Base-by-base conservation (phyloP, 2,329 filamentous ascomycete species). In the Talaromyces rugulosus region DNA sequence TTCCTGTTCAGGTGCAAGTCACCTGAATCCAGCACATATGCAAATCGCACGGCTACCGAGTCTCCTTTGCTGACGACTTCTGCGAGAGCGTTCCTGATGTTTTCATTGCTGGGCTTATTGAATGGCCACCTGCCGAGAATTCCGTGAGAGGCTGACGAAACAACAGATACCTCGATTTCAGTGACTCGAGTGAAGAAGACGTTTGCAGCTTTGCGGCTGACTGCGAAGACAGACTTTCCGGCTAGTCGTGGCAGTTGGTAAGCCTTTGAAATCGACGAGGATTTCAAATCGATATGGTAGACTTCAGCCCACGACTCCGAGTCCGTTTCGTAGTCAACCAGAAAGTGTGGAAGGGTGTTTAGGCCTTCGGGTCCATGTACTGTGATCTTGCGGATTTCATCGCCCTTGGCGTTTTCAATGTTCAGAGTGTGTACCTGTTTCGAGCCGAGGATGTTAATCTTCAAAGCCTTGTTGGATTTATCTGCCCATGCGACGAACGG, bases 161-260 rank as follows among this genome's bases (percentile, higher is more conserved):
- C 83, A 30, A 96, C 81, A 33, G 84, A 81, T 2, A 92, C 82
- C 70, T 96, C 91, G 8, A 89, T 86, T 36, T 87, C 81, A 0
- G 91, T 92, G 64, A 95, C 82, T 63, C 93, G 87, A 2, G 90
- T 93, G 73, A 98, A 96, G 78, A 92, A 97, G 7, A 96, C 89
- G 69, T 95, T 93, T 23, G 89, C 87, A 63, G 88, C 89, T 47
- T 86, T 84, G 2, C 87, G 90, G 76, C 89, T 95, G 0, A 87
- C 89, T 0, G 92, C 89, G 72, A 97, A 91, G 0, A 89, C 86
- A 28, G 92, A 92, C 47, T 80, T 81, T 0, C 89, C 91, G 28
- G 84, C 76, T 23, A 92, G 75, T 58, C 86, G 85, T 0, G 93
- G 90, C 12, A 98, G 81, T 31, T 89, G 86, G 73, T 96, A 96